Base-by-base conservation (phyloP, 2,329 filamentous ascomycete genomes). In the Pseudocercospora crystallina region DNA sequence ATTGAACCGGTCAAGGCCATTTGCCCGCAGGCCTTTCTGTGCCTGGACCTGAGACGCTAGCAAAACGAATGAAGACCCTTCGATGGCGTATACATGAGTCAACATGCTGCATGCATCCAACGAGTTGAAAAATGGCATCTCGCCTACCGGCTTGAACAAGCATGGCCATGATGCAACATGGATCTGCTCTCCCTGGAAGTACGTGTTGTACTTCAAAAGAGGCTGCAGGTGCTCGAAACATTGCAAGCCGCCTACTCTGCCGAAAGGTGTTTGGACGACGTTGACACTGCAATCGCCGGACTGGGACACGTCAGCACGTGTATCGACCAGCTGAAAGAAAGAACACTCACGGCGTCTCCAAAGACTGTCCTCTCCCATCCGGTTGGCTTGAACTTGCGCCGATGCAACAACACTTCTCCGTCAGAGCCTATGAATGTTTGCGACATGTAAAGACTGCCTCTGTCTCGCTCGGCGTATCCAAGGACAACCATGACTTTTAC, bases 141-240 rank as follows among this genome's bases (percentile, higher is more conserved):
- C 20, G 20, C 7, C 20, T 4, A 26, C n/a, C n/a, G n/a, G n/a
- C 20, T 26, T 26, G 20, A 26, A 26, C 3, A 26, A 26, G 20
- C 20, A 26, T 26, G 20, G 7, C 20, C 7, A 7, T n/a, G n/a
- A n/a, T n/a, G n/a, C 42, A 11, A 44, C 32, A 26, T 44, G 42
- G 31, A 44, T 35, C 8, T 44, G 31, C 10, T 20, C 42, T 13
- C 32, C 42, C 29, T 44, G 42, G 2, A 33, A 13, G 32, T 44
- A 44, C 17, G 4, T 26, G 42, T 44, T 20, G 29, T 44, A 44
- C 8, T 26, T 13, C 5, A 44, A 13, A n/a, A 44, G 17, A 5
- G 42, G 30, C 32, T 44, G 42, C 2, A 36, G 20, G 12, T 44
- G 42, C 12, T 44, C 42, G 31, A 31, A 44, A 33, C 42, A 44